phyloP scores from a whole-genome alignment of 2,329 filamentous ascomycete genomes.

The Nemania serpens region DNA sequence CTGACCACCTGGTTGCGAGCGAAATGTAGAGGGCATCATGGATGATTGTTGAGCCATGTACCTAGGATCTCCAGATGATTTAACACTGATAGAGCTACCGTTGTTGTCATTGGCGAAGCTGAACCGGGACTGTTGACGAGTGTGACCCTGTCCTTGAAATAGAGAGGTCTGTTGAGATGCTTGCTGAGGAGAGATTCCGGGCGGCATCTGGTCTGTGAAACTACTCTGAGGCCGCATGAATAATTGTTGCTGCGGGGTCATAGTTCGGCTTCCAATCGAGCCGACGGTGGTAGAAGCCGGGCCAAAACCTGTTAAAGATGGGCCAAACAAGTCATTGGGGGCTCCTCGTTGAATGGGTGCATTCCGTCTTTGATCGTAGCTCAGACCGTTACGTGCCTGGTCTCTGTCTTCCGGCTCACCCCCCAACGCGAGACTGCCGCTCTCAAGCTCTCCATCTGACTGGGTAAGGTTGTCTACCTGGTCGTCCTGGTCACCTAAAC shows the following conservation, averaged over 20 bases:
- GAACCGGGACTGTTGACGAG: conserved; percentile 83
- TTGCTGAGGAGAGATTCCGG: conserved; percentile 59
- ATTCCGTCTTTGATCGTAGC: conserved; percentile 61
- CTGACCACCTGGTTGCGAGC: conserved; percentile 65
- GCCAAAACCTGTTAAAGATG: conserved; percentile 55
- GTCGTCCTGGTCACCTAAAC: conserved; percentile 55
- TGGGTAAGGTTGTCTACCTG: conserved; percentile 50
- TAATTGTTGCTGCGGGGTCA: conserved; percentile 78
- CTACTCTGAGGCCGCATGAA: conserved; percentile 67
- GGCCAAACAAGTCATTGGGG: conserved; percentile 59
- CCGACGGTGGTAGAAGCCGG: conserved; percentile 56
- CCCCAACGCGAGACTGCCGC: conserved; percentile 83
- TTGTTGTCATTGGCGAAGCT: conserved; percentile 81
- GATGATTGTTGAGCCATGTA: conserved; percentile 83
- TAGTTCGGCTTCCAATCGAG: conserved; percentile 69
- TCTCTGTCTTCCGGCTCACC: conserved; percentile 89
- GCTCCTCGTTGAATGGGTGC: conserved; percentile 73
- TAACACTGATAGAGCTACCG: conserved; percentile 66
- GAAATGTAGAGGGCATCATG: conserved; percentile 77
- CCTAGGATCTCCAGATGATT: conserved; percentile 77
- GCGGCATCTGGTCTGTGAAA: conserved; percentile 65
- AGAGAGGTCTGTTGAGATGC: conserved; percentile 52
- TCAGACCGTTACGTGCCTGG: conserved; percentile 53
- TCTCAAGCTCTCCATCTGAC: conserved; percentile 77
- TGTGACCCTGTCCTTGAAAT: conserved; percentile 70